Conservation (phyloP, 306 rosid genomes). For the Vigna nakashimae region DNA sequence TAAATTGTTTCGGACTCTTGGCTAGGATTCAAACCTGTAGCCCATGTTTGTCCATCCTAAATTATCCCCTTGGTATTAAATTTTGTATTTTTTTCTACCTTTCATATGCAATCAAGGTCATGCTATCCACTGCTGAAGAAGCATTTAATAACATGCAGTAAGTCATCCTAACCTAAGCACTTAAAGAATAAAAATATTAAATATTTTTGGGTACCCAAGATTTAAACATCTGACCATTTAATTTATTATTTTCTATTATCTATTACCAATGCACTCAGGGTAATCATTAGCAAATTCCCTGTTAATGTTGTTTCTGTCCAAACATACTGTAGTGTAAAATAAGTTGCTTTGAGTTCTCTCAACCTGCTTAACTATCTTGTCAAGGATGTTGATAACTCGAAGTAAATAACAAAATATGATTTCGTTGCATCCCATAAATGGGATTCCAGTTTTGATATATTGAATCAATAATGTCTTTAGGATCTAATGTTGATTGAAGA, state of each 20-base stretch:
- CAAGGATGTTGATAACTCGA: conserved; percentile 34
- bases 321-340: conserved; percentile 11
- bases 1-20: background rate
- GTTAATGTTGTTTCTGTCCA: conserved; percentile 18
- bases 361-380: conserved; percentile 30
- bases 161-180: conserved; percentile 5
- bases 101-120: background rate
- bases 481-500: conserved; percentile 80
- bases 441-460: conserved; percentile 56
- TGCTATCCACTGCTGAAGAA: conserved; percentile 11
- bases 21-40: background rate
- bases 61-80: background rate
- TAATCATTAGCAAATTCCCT: conserved; percentile 10
- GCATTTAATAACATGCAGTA: conserved; percentile 8
- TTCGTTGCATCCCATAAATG: conserved; percentile 43
- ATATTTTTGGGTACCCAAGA: background rate
- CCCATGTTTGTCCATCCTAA: conserved; percentile 3
- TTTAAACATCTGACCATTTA: background rate
- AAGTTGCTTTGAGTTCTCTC: conserved; percentile 9
- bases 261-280: background rate
- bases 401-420: conserved; percentile 34
- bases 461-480: conserved; percentile 63
- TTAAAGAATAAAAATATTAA: conserved; percentile 4
- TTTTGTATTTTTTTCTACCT: background rate
- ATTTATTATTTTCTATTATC: conserved; percentile 1